Evolutionary conservation across 768 basidiomycete genomes (phyloP).

Genomic region (Panus rudis): DNA sequence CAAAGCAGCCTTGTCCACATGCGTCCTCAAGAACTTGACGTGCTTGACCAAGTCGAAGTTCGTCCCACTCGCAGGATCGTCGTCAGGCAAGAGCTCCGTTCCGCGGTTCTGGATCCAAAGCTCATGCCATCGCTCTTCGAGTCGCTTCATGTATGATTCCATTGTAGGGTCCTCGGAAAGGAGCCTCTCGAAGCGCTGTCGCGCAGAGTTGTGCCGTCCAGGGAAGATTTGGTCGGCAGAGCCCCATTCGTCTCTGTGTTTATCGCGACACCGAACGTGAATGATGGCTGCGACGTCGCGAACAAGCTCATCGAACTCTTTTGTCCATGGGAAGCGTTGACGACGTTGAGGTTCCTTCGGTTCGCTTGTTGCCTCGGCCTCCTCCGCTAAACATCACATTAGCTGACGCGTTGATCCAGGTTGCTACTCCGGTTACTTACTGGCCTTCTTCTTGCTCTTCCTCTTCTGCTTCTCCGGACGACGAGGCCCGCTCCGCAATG

Average conservation of each 20-base stretch:
- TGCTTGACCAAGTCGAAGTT: slow-evolving; percentile 82
- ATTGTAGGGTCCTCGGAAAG: slow-evolving; percentile 54
- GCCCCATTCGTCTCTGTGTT: slow-evolving; percentile 57
- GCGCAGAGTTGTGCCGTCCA: slow-evolving; percentile 60
- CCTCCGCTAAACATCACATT: no score
- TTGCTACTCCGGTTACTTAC: slow-evolving; percentile 5
- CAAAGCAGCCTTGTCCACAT: slow-evolving; percentile 85
- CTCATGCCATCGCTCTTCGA: slow-evolving; percentile 78
- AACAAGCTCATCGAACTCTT: slow-evolving; percentile 83
- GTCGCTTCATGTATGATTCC: slow-evolving; percentile 69
- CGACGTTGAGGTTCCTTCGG: slow-evolving; percentile 30
- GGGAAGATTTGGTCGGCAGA: slow-evolving; percentile 79
- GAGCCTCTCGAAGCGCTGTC: slow-evolving; percentile 58
- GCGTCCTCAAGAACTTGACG: slow-evolving; percentile 68
- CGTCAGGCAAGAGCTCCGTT: slow-evolving; percentile 61
- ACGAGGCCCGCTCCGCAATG: background rate
- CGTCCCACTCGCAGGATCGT: slow-evolving; percentile 54
- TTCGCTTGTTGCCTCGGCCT: no score
- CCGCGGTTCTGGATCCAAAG: slow-evolving; percentile 71
- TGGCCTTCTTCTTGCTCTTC: slow-evolving; percentile 23
- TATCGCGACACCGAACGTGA: slow-evolving; percentile 62
- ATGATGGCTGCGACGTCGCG: slow-evolving; percentile 82
- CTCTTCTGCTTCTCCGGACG: slow-evolving; percentile 21
- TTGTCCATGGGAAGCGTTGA: slow-evolving; percentile 75
- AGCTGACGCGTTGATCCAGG: no score